Conservation (phyloP, 202 grass and related monocot species). For the Dendrocalamus latiflorus region DNA sequence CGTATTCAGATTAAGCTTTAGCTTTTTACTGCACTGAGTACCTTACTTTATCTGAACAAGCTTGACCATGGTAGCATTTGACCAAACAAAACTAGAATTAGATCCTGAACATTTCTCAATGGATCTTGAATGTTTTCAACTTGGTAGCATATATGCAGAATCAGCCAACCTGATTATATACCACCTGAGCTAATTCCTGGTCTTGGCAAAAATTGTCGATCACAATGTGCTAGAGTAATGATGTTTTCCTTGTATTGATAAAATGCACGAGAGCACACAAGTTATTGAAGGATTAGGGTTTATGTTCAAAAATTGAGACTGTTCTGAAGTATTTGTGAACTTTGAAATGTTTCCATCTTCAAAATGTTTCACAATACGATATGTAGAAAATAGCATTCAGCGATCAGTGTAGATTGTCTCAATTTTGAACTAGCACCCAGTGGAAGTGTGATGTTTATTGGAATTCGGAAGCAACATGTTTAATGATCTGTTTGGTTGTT, state of each 20-base stretch:
- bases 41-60: neutral
- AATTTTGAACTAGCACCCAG: neutral
- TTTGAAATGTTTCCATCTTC: neutral
- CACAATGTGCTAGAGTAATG: neutral
- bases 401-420: neutral
- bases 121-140: neutral
- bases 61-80: neutral
- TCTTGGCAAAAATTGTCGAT: neutral
- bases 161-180: neutral
- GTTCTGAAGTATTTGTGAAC: neutral
- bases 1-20: neutral
- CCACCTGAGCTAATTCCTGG: neutral
- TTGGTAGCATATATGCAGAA: constrained; percentile 2
- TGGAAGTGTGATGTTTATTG: neutral
- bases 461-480: neutral
- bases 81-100: neutral
- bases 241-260: neutral
- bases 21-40: neutral
- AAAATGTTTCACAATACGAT: neutral
- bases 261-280: neutral
- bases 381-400: neutral
- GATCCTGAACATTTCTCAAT: neutral
- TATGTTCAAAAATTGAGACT: neutral
- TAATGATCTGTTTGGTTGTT: neutral
- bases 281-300: neutral